Evolutionary conservation across 1,284 basidiomycete genomes (phyloP).

Genomic region (Ustilago trichophora): DNA sequence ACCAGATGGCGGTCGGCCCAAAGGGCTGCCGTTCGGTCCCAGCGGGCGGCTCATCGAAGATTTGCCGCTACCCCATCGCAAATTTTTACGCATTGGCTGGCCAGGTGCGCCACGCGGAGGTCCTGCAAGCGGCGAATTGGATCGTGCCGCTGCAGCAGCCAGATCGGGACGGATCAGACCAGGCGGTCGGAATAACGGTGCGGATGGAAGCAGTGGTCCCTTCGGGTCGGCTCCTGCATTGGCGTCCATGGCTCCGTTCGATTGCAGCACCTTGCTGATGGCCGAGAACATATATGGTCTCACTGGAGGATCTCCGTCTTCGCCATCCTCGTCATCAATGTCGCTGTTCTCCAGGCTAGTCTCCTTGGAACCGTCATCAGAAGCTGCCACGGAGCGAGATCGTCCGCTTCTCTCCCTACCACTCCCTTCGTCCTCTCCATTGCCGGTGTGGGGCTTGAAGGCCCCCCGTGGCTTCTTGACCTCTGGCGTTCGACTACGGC

Average conservation of each 20-base stretch:
- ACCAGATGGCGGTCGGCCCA: slow-evolving; percentile 21
- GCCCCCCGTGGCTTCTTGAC: slow-evolving; percentile 33
- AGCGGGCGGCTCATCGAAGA: slow-evolving; percentile 53
- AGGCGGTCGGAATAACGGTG: slow-evolving; percentile 27
- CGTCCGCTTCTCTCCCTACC: slow-evolving; percentile 27
- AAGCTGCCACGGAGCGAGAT: slow-evolving; percentile 26
- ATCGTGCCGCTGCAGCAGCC: slow-evolving; percentile 37
- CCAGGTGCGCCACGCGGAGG: slow-evolving; percentile 46
- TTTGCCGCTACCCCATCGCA: slow-evolving; percentile 64
- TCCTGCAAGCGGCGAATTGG: slow-evolving; percentile 48
- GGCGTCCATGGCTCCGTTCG: slow-evolving; percentile 20
- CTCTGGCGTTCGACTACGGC: slow-evolving; percentile 43
- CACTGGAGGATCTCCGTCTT: slow-evolving; percentile 13
- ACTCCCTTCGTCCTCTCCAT: slow-evolving; percentile 32
- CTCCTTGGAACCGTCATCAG: slow-evolving; percentile 22
- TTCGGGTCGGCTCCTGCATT: slow-evolving; percentile 9
- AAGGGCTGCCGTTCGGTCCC: slow-evolving; percentile 39
- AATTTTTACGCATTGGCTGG: slow-evolving; percentile 61
- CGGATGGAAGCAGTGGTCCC: slow-evolving; percentile 30
- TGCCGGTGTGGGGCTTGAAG: background rate
- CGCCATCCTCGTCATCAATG: slow-evolving; percentile 26
- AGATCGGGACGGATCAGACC: slow-evolving; percentile 28
- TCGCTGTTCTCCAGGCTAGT: slow-evolving; percentile 34
- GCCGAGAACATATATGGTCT: slow-evolving; percentile 44
- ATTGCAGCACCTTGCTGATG: slow-evolving; percentile 40